Conservation (phyloP, 2,329 filamentous ascomycete genomes). For the Neofusicoccum cordaticola region DNA sequence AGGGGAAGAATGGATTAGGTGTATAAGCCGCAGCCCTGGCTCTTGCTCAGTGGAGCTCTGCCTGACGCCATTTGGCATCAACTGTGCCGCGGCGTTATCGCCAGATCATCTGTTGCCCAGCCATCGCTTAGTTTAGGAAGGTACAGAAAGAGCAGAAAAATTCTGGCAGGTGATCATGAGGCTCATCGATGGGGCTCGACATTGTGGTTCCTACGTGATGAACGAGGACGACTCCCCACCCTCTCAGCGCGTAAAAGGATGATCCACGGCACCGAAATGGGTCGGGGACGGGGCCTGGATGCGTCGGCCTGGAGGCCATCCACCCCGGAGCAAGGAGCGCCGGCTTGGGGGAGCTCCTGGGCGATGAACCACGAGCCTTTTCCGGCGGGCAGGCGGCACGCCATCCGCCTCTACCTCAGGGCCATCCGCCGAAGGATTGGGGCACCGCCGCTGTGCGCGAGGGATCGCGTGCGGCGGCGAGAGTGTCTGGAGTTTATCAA, state of each 20-base stretch:
- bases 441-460: not conserved
- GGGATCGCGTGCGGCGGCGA: too few relatives aligned
- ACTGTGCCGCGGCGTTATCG: not conserved
- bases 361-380: not conserved
- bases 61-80: not conserved
- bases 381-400: not conserved
- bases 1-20: not conserved
- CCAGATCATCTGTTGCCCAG: not conserved
- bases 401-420: not conserved
- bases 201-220: too few relatives aligned
- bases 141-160: not conserved
- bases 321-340: not conserved
- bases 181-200: not conserved
- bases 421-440: not conserved
- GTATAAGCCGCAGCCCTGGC: not conserved
- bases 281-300: not conserved
- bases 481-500: not conserved
- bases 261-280: not conserved
- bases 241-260: not conserved
- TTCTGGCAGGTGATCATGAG: not conserved
- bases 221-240: not conserved
- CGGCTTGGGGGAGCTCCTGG: not conserved
- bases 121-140: constrained; percentile 6
- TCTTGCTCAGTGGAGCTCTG: not conserved
- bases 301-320: not conserved